Percentiles rank a stretch among this genome's conserved stretches.
Evolutionary conservation across 495 filamentous ascomycete genomes (phyloP).

Genomic region (Corynascus novoguineensis): DNA sequence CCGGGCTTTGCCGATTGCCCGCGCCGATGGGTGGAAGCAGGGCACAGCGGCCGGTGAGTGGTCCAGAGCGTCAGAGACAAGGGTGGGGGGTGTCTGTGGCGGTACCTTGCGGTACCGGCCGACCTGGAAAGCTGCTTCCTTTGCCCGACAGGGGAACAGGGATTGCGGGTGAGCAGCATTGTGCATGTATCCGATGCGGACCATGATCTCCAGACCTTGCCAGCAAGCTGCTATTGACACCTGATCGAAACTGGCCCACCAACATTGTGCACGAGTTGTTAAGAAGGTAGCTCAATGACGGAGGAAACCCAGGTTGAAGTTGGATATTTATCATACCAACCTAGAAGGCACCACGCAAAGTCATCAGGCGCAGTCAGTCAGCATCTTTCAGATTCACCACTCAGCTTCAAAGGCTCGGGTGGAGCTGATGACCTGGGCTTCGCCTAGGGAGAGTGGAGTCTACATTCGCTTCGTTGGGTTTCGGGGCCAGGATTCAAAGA

Average conservation of each 20-base stretch:
- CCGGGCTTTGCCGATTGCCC: constrained; percentile 20
- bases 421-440: constrained; percentile 8
- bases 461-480: constrained; percentile 6
- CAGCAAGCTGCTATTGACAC: background rate
- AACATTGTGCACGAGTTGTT: background rate
- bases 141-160: constrained; percentile 34
- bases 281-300: background rate
- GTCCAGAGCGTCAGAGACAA: constrained; percentile 9
- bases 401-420: background rate
- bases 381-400: background rate
- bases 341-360: background rate
- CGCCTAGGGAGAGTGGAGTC: constrained; percentile 7
- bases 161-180: constrained; percentile 42
- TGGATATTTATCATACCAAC: no score
- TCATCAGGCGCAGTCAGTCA: background rate
- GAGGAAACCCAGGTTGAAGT: no score
- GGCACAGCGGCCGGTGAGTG: constrained; percentile 8
- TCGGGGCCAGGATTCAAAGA: background rate
- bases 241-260: background rate
- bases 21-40: constrained; percentile 7
- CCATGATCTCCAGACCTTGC: constrained; percentile 10
- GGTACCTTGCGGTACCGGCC: constrained; percentile 25
- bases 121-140: constrained; percentile 15
- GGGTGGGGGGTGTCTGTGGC: constrained; percentile 12
- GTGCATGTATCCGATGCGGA: constrained; percentile 16